Percentiles rank a stretch among this genome's conserved stretches.
phyloP scores from a whole-genome alignment of 805 yeast genomes.

The Sungouiozyma ichnusensis region DNA sequence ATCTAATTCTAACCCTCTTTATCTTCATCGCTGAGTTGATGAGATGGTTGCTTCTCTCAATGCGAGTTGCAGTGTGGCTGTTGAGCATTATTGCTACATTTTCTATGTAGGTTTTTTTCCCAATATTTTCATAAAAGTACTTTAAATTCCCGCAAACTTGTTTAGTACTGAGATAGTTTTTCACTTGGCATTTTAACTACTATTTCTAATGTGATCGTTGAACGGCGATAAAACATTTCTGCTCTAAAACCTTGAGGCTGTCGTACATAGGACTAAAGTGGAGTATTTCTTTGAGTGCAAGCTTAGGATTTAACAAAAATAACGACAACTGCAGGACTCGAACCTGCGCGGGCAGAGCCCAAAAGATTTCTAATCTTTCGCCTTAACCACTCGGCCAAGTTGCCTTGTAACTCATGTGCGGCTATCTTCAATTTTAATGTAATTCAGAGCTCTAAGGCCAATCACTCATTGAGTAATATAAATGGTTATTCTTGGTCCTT shows the following conservation, averaged over 20 bases:
- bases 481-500: too few relatives aligned
- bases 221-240: too few relatives aligned
- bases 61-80: too few relatives aligned
- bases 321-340: constrained; percentile 66
- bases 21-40: not conserved
- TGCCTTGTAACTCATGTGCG: constrained; percentile 24
- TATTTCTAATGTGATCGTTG: too few relatives aligned
- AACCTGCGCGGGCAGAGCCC: constrained; percentile 53
- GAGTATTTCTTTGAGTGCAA: too few relatives aligned
- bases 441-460: too few relatives aligned
- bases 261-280: too few relatives aligned
- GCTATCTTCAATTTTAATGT: too few relatives aligned
- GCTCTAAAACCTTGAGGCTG: too few relatives aligned
- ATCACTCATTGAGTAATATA: too few relatives aligned
- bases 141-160: too few relatives aligned
- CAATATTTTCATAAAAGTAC: not conserved
- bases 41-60: too few relatives aligned
- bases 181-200: not conserved
- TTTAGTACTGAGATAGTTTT: not conserved
- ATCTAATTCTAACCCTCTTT: not conserved
- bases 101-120: not conserved
- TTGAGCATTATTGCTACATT: not conserved
- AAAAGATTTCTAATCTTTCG: constrained; percentile 50
- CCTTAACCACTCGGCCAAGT: constrained; percentile 58
- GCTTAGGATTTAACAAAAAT: constrained; percentile 22